Percentiles rank a stretch among this genome's conserved stretches.
Conservation (phyloP, 108 stramenopile genomes). For the Cyclostephanos invisitatus region DNA sequence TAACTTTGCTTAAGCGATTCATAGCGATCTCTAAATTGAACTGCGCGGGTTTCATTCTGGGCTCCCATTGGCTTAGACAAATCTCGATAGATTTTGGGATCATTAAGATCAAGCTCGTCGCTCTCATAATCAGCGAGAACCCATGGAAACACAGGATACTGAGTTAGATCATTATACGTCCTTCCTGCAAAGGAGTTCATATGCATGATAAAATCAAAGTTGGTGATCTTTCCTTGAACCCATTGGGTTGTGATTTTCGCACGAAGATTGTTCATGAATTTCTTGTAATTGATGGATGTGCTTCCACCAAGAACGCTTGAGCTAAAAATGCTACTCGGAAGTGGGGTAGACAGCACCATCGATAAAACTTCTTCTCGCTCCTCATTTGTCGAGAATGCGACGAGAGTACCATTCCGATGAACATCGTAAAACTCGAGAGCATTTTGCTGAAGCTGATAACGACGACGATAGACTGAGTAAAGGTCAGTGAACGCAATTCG, state of each 20-base stretch:
- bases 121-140: constrained; percentile 95
- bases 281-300: constrained; percentile 85
- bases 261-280: constrained; percentile 83
- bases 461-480: constrained; percentile 82
- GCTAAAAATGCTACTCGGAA: constrained; percentile 86
- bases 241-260: constrained; percentile 82
- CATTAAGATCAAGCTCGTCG: constrained; percentile 90
- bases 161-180: constrained; percentile 94
- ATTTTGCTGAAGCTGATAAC: constrained; percentile 93
- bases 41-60: constrained; percentile 76
- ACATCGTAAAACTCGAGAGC: constrained; percentile 94
- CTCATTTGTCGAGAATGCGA: constrained; percentile 67
- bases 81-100: constrained; percentile 91
- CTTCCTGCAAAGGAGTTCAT: constrained; percentile 97
- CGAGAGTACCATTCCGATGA: constrained; percentile 73
- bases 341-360: constrained; percentile 66
- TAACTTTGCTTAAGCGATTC: constrained; percentile 83
- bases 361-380: constrained; percentile 82
- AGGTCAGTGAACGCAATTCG: constrained; percentile 80
- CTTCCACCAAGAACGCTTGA: constrained; percentile 39
- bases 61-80: constrained; percentile 97
- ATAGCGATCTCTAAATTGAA: constrained; percentile 90
- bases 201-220: constrained; percentile 98
- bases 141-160: constrained; percentile 99
- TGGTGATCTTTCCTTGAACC: constrained; percentile 90